These are phyloP conservation scores for Citrullus mucosospermus DNA, from an alignment of 306 rosid genomes.

Conservation along the genomic window DNA sequence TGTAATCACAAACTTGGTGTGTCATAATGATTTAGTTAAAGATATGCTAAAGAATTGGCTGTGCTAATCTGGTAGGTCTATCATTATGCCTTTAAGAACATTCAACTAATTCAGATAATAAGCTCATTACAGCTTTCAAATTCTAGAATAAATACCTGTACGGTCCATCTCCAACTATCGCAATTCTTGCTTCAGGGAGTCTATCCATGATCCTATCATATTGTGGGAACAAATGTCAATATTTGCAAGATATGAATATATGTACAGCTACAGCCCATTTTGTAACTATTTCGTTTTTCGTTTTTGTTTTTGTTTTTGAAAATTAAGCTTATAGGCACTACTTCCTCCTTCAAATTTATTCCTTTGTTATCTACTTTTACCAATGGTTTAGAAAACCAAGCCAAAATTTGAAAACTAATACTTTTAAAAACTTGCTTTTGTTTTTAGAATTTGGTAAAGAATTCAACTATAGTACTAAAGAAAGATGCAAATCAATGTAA, in stretches of 20 bases:
- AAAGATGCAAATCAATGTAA: no score
- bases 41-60: not conserved
- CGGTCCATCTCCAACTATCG: conserved; percentile 92
- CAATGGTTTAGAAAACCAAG: no score
- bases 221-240: conserved; percentile 8
- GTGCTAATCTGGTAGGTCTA: not conserved
- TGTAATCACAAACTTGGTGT: not conserved
- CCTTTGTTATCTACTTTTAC: no score
- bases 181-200: conserved; percentile 86
- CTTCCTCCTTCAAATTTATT: no score
- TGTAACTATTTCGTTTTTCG: no score
- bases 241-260: not conserved
- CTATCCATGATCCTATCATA: conserved; percentile 69
- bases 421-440: no score
- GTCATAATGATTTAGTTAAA: not conserved
- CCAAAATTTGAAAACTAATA: no score
- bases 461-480: no score
- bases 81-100: not conserved
- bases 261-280: not conserved
- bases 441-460: no score
- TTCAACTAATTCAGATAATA: not conserved
- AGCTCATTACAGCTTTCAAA: not conserved
- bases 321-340: no score
- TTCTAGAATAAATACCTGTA: conserved; percentile 45
- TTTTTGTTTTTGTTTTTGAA: no score